phyloP scores from a whole-genome alignment of 2,329 filamentous ascomycete species.

The Shiraia sp. region DNA sequence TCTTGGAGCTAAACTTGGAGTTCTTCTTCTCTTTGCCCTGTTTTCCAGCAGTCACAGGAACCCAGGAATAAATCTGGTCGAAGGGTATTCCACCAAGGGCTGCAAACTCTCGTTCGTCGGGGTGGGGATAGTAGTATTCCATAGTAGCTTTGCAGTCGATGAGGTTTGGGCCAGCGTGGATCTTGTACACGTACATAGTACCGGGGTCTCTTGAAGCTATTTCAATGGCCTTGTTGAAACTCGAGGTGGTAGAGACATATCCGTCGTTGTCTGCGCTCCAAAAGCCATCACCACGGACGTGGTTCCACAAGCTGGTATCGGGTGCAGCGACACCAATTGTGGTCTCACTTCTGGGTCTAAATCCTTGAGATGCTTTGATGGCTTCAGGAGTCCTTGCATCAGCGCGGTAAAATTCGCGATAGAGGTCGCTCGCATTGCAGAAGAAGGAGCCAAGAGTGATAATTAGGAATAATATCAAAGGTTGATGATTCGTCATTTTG shows the following conservation, averaged over 20 bases:
- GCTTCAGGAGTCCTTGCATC: not conserved
- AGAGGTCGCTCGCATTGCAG: not conserved
- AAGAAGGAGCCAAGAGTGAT: not conserved
- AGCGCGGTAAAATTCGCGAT: too few species aligned
- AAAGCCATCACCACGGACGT: not conserved
- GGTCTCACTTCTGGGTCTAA: not conserved
- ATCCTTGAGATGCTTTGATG: not conserved
- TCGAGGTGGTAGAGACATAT: conserved; percentile 1
- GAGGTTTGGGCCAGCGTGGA: not conserved
- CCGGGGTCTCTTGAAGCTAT: not conserved
- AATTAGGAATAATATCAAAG: not conserved
- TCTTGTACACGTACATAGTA: not conserved
- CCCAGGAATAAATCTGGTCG: not conserved
- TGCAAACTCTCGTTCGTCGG: not conserved
- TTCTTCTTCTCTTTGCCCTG: not conserved
- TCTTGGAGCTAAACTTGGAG: not conserved
- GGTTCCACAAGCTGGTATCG: conserved; percentile 2
- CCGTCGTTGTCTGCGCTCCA: not conserved
- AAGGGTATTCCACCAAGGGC: not conserved
- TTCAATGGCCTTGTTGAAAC: not conserved
- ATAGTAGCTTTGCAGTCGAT: not conserved
- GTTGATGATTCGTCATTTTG: too few species aligned
- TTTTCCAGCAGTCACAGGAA: not conserved
- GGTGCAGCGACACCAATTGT: not conserved
- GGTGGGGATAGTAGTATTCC: not conserved